These are phyloP conservation scores for Aspergillus ruber DNA, from an alignment of 2,329 filamentous ascomycete genomes.

Conservation along the genomic window DNA sequence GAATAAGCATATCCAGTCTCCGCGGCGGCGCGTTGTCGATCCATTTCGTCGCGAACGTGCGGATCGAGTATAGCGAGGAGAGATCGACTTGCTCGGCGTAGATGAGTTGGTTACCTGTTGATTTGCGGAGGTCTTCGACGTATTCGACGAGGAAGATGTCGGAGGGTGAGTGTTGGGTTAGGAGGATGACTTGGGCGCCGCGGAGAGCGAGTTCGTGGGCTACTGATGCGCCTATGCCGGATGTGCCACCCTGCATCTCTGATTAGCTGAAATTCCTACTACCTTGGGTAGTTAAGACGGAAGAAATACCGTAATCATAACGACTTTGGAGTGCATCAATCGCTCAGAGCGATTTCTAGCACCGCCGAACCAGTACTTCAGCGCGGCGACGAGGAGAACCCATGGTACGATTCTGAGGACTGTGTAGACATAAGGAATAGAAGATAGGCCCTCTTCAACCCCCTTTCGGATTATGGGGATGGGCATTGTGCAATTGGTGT, in stretches of 20 bases:
- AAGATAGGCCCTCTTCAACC: slow-evolving; percentile 48
- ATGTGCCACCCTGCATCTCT: slow-evolving; percentile 66
- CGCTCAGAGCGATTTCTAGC: slow-evolving; percentile 67
- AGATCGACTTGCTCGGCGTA: slow-evolving; percentile 95
- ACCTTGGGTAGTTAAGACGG: background rate
- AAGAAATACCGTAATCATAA: slow-evolving; percentile 70
- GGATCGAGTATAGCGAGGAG: slow-evolving; percentile 78
- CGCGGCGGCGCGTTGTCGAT: slow-evolving; percentile 90
- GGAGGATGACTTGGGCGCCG: slow-evolving; percentile 83
- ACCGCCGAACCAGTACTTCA: slow-evolving; percentile 75
- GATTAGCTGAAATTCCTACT: slow-evolving; percentile 6
- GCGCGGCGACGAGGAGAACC: slow-evolving; percentile 46
- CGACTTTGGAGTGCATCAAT: slow-evolving; percentile 85
- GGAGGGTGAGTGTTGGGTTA: slow-evolving; percentile 72
- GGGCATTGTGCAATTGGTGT: slow-evolving; percentile 46
- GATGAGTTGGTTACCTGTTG: slow-evolving; percentile 76
- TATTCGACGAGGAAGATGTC: slow-evolving; percentile 90
- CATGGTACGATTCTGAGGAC: slow-evolving; percentile 49
- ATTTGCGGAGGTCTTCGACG: slow-evolving; percentile 75
- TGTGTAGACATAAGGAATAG: slow-evolving; percentile 49
- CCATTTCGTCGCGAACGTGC: slow-evolving; percentile 93
- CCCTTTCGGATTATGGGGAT: slow-evolving; percentile 53
- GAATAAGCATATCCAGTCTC: slow-evolving; percentile 80
- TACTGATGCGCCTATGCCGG: slow-evolving; percentile 77
- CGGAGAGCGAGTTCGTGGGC: slow-evolving; percentile 68